Percentiles rank a stretch among this genome's conserved stretches.
Evolutionary conservation across 805 yeast genomes (phyloP).

Genomic region (Schizosaccharomyces octosporus): DNA sequence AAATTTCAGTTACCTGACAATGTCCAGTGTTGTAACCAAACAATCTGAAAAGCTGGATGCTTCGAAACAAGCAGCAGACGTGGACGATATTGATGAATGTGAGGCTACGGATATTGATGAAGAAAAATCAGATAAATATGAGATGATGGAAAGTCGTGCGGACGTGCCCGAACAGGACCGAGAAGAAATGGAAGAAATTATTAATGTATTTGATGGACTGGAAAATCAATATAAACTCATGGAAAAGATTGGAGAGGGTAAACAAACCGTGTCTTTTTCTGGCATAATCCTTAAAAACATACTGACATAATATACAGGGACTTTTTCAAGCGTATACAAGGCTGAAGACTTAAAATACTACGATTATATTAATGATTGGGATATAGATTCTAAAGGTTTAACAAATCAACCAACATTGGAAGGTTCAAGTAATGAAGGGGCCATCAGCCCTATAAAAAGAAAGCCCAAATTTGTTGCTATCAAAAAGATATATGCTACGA

Average conservation of each 20-base stretch:
- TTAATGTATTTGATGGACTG: slow-evolving; percentile 29
- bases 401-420: slow-evolving; percentile 9
- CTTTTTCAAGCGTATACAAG: slow-evolving; percentile 36
- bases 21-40: no score
- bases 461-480: slow-evolving; percentile 42
- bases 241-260: slow-evolving; percentile 33
- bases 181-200: slow-evolving; percentile 32
- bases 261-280: neutral
- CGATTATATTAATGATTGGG: slow-evolving; percentile 15
- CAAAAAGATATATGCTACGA: slow-evolving; percentile 80
- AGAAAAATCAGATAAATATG: slow-evolving; percentile 6
- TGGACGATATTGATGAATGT: neutral
- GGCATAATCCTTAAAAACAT: neutral
- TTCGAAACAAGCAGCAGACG: neutral
- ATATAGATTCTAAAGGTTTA: slow-evolving; percentile 2
- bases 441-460: neutral
- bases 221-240: slow-evolving; percentile 24
- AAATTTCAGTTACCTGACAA: no score
- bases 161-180: slow-evolving; percentile 28
- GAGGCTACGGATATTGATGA: slow-evolving; percentile 6
- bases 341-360: slow-evolving; percentile 26
- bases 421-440: slow-evolving; percentile 8
- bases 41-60: neutral
- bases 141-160: slow-evolving; percentile 15
- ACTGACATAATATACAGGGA: slow-evolving; percentile 17